Conservation (phyloP, 352 stramenopile genomes). For the Pythium biforme region DNA sequence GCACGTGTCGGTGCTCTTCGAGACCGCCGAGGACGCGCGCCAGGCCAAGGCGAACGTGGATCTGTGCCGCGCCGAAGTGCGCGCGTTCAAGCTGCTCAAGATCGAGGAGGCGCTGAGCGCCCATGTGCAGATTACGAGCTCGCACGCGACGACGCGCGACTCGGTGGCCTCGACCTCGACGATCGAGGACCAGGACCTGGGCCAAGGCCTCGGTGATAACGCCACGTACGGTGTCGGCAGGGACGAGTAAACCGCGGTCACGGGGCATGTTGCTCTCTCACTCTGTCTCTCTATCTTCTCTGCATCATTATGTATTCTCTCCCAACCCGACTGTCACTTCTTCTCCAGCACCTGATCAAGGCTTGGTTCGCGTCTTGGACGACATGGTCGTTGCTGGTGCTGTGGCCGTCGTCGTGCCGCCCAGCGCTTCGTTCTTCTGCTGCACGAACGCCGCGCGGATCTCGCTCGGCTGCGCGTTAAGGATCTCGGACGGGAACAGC, state of each 20-base stretch:
- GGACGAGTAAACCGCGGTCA: neutral
- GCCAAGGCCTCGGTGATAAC: neutral
- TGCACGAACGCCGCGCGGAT: slow-evolving; percentile 60
- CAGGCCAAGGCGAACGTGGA: slow-evolving; percentile 74
- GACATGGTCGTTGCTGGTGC: neutral
- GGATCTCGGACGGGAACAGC: slow-evolving; percentile 81
- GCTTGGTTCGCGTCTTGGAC: neutral
- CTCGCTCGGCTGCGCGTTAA: slow-evolving; percentile 58
- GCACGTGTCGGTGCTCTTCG: slow-evolving; percentile 69
- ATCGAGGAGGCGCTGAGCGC: slow-evolving; percentile 69
- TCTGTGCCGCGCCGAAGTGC: slow-evolving; percentile 69
- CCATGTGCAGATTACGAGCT: slow-evolving; percentile 61
- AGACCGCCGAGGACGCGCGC: slow-evolving; percentile 51
- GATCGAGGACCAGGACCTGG: slow-evolving; percentile 7
- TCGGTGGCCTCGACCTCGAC: slow-evolving; percentile 31
- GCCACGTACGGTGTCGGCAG: neutral
- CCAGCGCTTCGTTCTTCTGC: slow-evolving; percentile 51
- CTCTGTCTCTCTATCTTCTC: neutral
- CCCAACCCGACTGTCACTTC: too few species aligned
- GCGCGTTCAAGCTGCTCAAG: slow-evolving; percentile 75
- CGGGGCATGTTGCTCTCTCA: neutral
- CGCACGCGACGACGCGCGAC: slow-evolving; percentile 24
- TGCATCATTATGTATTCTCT: too few species aligned
- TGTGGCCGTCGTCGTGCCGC: neutral
- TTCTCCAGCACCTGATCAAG: neutral